Base-by-base conservation (phyloP, 306 rosid species). In the Glycyrrhiza uralensis region DNA sequence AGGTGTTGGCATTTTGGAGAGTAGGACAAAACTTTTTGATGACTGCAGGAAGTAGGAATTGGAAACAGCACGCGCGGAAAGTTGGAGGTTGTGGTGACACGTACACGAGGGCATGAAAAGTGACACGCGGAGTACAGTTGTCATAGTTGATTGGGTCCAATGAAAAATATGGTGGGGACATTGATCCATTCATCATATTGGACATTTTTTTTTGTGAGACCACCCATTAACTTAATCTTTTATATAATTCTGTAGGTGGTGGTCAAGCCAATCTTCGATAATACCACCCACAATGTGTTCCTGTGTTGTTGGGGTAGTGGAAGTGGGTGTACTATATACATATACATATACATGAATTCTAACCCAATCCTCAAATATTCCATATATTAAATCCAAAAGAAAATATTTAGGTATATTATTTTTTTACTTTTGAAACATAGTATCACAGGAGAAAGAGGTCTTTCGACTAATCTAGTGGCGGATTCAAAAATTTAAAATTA, bases 261-360 rank as follows among this genome's bases (percentile, higher is more conserved):
- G 47, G 35, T 72, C 70, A 65, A 45, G 22, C 71, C 72, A 39
- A 65, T 67, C 69, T 60, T 58, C 77, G 65, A 82, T 72, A 66
- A 44, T 82, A 67, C 82, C 82, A 72, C 85, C 82, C 80, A 82
- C 65, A n/a, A 67, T 73, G 69, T 33, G n/a, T 57, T 65, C 63
- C 26, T 39, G 28, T 23, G 18, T 38, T 5, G 46, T 26, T 28
- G 46, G 8, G 41, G 13, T 55, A 65, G 72, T 69, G 63, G 60
- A 52, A 42, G 14, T 63, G 54, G 71, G 32, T 12, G 30, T 62
- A 19, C 71, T 72, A 15, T 3, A n/a, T n/a, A n/a, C n/a, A n/a
- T n/a, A n/a, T n/a, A n/a, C n/a, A n/a, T 77, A 7, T 58, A 11
- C 62, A 14, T 57, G 4, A 64, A 10, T 49, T 49, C 19, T 1